A percentile compares a stretch with the other conserved stretches of the same genome.
These are phyloP conservation scores for Galerina marginata DNA, from an alignment of 768 basidiomycete species.

Conservation along the genomic window DNA sequence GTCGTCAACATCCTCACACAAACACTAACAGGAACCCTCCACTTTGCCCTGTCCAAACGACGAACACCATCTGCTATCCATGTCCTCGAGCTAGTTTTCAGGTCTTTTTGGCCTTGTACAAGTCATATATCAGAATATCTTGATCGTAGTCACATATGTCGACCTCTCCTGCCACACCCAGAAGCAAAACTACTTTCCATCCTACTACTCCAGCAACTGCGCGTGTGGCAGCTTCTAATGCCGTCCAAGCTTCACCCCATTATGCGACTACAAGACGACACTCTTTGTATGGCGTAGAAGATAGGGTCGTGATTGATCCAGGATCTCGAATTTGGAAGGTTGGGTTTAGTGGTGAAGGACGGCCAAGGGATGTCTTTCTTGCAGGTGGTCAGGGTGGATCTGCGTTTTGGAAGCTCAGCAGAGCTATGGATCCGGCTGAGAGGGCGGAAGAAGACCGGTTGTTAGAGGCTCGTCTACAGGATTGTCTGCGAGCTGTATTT, in stretches of 20 bases:
- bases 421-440: conserved; percentile 57
- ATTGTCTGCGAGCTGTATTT: conserved; percentile 77
- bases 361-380: conserved; percentile 87
- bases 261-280: conserved; percentile 87
- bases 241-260: conserved; percentile 79
- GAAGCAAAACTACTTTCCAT: conserved; percentile 38
- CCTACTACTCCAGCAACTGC: conserved; percentile 63
- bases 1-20: too few species aligned
- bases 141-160: conserved; percentile 29
- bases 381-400: conserved; percentile 47
- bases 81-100: neutral
- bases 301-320: conserved; percentile 93
- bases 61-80: too few species aligned
- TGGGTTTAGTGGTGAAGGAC: conserved; percentile 95
- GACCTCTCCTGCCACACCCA: conserved; percentile 45
- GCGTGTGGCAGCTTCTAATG: conserved; percentile 47
- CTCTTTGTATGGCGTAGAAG: conserved; percentile 96
- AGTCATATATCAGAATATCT: neutral
- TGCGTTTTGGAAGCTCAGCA: conserved; percentile 65
- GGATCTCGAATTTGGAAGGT: conserved; percentile 96
- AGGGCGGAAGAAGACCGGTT: conserved; percentile 77
- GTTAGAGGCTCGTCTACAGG: conserved; percentile 72
- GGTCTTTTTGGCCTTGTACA: neutral
- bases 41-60: too few species aligned
- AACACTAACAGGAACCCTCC: too few species aligned